These are phyloP conservation scores for Calocybe gambosa DNA, from an alignment of 1,284 basidiomycete genomes.

Conservation along the genomic window DNA sequence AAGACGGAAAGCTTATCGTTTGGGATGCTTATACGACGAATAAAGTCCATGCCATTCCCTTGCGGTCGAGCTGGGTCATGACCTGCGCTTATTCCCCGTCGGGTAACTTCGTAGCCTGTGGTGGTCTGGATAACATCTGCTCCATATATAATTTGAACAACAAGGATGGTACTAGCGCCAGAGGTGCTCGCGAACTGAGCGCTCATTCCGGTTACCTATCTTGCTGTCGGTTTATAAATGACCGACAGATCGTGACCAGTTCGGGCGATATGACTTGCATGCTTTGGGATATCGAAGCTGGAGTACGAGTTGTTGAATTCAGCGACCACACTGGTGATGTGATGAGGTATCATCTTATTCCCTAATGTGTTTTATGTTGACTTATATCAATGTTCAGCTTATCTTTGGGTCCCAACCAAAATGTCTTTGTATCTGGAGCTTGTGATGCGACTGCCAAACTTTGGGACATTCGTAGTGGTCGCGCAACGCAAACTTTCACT, in stretches of 20 bases:
- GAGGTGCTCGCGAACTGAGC: conserved; percentile 84
- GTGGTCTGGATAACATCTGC: conserved; percentile 98
- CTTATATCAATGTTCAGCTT: conserved; percentile 48
- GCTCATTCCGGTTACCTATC: conserved; percentile 97
- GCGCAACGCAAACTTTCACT: conserved; percentile 96
- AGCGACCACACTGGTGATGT: conserved; percentile 99
- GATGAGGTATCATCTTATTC: conserved; percentile 69
- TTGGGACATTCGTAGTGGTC: conserved; percentile 97
- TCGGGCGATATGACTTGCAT: conserved; percentile 99
- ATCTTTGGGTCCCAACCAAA: conserved; percentile 90
- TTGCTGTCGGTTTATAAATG: conserved; percentile 98
- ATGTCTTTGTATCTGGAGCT: conserved; percentile 96
- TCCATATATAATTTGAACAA: conserved; percentile 92
- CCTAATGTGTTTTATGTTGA: conserved; percentile 7
- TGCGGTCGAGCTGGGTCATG: conserved; percentile 99
- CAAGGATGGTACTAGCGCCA: conserved; percentile 62
- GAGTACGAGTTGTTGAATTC: conserved; percentile 92
- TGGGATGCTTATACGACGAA: conserved; percentile 99
- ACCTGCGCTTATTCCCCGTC: conserved; percentile 98
- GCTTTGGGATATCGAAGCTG: conserved; percentile 99
- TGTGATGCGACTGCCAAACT: conserved; percentile 98
- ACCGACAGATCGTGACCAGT: conserved; percentile 94
- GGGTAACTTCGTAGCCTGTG: conserved; percentile 95
- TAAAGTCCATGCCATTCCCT: conserved; percentile 98
- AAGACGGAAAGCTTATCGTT: conserved; percentile 98